These are phyloP conservation scores for Fusarium sp. DNA, from an alignment of 2,329 filamentous ascomycete species.

Conservation along the genomic window DNA sequence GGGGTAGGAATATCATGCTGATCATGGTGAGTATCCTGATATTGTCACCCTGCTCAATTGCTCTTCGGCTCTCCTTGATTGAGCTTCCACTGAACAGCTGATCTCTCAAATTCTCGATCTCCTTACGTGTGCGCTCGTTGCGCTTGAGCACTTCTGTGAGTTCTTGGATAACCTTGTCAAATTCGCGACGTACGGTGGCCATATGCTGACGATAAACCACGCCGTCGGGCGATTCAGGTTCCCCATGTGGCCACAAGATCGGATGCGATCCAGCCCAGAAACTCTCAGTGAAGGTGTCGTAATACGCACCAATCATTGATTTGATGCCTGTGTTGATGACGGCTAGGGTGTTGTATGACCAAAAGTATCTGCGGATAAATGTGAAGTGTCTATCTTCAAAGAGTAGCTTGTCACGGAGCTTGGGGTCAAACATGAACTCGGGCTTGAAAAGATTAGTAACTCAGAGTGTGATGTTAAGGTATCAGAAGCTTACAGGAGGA, in stretches of 20 bases:
- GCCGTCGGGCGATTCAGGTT: slow-evolving; percentile 57
- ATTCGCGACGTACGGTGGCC: slow-evolving; percentile 57
- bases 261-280: slow-evolving; percentile 68
- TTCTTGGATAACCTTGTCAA: slow-evolving; percentile 63
- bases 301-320: slow-evolving; percentile 66
- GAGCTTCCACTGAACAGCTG: slow-evolving; percentile 72
- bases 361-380: slow-evolving; percentile 71
- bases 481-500: slow-evolving; percentile 40
- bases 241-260: slow-evolving; percentile 65
- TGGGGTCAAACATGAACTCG: slow-evolving; percentile 68
- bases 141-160: slow-evolving; percentile 59
- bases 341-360: slow-evolving; percentile 70
- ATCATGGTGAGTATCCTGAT: slow-evolving; percentile 70
- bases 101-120: slow-evolving; percentile 67
- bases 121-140: slow-evolving; percentile 64
- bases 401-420: slow-evolving; percentile 66
- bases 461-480: not conserved
- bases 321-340: slow-evolving; percentile 70
- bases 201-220: slow-evolving; percentile 62
- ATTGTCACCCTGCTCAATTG: slow-evolving; percentile 72
- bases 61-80: slow-evolving; percentile 69
- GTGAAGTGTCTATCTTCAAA: slow-evolving; percentile 72
- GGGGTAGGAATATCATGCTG: slow-evolving; percentile 69
- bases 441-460: slow-evolving; percentile 46
- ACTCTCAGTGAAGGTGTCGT: slow-evolving; percentile 67